Evolutionary conservation across 2,329 filamentous ascomycete species (phyloP).

Genomic region (Thelonectria blattea): DNA sequence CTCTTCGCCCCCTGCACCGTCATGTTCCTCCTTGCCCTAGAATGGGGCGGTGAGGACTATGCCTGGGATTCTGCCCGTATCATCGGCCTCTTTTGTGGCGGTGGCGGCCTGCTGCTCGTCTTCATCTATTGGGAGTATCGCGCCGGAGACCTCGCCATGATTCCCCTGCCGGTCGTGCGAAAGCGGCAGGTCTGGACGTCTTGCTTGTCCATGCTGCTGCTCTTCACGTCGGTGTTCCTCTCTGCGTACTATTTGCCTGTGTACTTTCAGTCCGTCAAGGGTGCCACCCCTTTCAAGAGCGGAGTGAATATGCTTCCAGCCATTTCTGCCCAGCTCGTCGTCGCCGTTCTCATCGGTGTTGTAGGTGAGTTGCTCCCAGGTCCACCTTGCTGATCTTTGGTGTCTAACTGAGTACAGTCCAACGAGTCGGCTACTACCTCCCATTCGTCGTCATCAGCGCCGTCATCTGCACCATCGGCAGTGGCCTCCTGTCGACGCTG

Average conservation of each 20-base stretch:
- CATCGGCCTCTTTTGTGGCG: conserved; percentile 54
- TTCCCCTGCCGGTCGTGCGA: conserved; percentile 52
- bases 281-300: conserved; percentile 36
- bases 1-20: conserved; percentile 54
- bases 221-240: conserved; percentile 52
- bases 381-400: background rate
- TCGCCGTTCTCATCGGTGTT: conserved; percentile 32
- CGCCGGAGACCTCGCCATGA: conserved; percentile 55
- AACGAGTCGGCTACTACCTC: conserved; percentile 50
- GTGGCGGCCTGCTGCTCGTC: conserved; percentile 44
- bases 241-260: conserved; percentile 56
- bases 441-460: conserved; percentile 48
- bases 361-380: conserved; percentile 21
- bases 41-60: conserved; percentile 56
- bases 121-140: conserved; percentile 55
- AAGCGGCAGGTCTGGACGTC: conserved; percentile 52
- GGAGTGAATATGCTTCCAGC: conserved; percentile 40
- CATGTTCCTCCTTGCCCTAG: conserved; percentile 57
- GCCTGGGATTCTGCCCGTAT: conserved; percentile 53
- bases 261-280: conserved; percentile 58
- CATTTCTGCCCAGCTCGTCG: conserved; percentile 35
- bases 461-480: conserved; percentile 41
- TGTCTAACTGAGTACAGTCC: conserved; percentile 19
- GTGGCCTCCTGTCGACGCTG: conserved; percentile 52
- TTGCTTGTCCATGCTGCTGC: conserved; percentile 49